Evolutionary conservation across 257 asterid species (phyloP), one percentile per base, ranked within the genome.

Genomic region (Ilex asprella): DNA sequence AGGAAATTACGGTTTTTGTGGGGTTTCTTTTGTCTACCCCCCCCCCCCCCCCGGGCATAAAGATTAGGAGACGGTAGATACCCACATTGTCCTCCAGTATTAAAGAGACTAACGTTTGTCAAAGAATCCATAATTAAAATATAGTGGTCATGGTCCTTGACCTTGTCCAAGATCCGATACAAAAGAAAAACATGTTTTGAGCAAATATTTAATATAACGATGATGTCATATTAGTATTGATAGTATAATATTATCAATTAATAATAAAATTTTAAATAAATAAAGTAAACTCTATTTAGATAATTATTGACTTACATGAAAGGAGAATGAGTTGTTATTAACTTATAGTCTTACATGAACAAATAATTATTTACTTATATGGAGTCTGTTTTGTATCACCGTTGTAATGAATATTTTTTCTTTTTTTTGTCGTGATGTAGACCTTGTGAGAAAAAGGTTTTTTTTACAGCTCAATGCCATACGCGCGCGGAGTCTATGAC

Each of bases 61-160:
- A 50, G 66, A 49, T 49, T 49, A 49, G 30, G 41, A 35, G 41
- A 35, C 30, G 67, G 21, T 67, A 77, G 89, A 84, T 79, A 55
- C 89, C 86, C 84, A 73, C 44, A 62, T 81, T 88, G 96, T 91
- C 95, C 59, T 81, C 65, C 69, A 76, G 86, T 66, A 73, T 44
- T 58, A 67, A 77, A 75, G 69, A 73, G 69, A 80, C 68, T 88
- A 77, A 75, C 74, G 94, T 86, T 86, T 91, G 98, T 88, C 91
- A 56, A n/a, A 78, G 96, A 87, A 87, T 87, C 89, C 53, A 51
- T 31, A 75, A 68, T 21, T 66, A 75, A 65, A 57, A 52, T 52
- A 60, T 49, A 12, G 54, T 8, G 12, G 30, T 59, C 39, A 65
- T 62, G 64, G 66, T 27, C 43, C 62, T 75, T 73, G 76, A 72